Evolutionary conservation across 352 stramenopile species (phyloP).

Genomic region (Phytophthora melonis): DNA sequence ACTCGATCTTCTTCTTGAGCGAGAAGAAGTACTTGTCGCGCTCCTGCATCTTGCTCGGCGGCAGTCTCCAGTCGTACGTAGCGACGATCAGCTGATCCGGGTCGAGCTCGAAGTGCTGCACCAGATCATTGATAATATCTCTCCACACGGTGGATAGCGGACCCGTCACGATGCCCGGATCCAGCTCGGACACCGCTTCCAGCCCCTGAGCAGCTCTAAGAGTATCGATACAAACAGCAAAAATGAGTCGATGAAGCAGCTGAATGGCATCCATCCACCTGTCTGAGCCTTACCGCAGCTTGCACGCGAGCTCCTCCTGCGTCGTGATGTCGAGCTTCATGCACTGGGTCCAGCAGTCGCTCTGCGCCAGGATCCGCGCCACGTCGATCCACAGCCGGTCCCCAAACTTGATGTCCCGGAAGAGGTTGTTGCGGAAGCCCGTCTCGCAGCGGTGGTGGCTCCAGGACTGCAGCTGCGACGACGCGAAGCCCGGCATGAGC

Average conservation of each 20-base stretch:
- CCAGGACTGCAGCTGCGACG: conserved; percentile 81
- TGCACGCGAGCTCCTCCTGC: conserved; percentile 79
- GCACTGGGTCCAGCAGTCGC: conserved; percentile 81
- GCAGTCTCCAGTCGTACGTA: conserved; percentile 85
- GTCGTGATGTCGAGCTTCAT: conserved; percentile 79
- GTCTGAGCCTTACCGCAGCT: conserved; percentile 56
- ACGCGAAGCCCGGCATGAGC: conserved; percentile 82
- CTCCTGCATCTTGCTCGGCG: conserved; percentile 71
- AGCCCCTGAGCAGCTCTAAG: conserved; percentile 67
- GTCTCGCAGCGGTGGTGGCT: conserved; percentile 63
- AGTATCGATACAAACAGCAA: conserved; percentile 12
- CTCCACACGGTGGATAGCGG: conserved; percentile 81
- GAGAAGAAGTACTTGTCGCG: conserved; percentile 80
- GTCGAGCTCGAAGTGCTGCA: conserved; percentile 74
- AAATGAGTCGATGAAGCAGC: not conserved
- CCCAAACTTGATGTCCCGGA: conserved; percentile 78
- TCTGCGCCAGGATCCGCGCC: conserved; percentile 71
- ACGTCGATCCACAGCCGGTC: conserved; percentile 84
- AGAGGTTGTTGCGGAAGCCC: conserved; percentile 80
- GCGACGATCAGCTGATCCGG: conserved; percentile 78
- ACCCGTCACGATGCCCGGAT: conserved; percentile 78
- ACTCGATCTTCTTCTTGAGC: conserved; percentile 81
- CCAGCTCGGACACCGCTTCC: conserved; percentile 73
- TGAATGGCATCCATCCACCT: not conserved
- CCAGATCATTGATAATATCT: conserved; percentile 67